These are phyloP conservation scores for Nannochloropsis granulata DNA, from an alignment of 108 stramenopile genomes.

Conservation along the genomic window DNA sequence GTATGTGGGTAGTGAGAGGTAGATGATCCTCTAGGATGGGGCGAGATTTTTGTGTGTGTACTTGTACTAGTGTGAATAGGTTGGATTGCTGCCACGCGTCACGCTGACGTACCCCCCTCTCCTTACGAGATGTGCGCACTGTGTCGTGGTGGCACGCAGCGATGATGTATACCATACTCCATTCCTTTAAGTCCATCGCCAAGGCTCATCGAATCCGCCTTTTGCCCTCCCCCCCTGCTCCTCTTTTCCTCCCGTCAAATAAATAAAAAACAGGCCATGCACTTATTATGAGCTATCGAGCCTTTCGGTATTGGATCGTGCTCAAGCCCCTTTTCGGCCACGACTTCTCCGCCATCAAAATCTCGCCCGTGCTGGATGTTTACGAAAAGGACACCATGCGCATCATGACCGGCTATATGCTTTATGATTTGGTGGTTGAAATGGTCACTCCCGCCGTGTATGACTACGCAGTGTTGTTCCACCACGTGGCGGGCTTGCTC, in stretches of 20 bases:
- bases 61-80: too few relatives aligned
- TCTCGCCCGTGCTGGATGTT: not conserved
- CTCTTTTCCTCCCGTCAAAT: too few relatives aligned
- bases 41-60: too few relatives aligned
- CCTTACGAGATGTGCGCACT: too few relatives aligned
- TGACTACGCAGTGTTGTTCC: not conserved
- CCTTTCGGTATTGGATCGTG: not conserved
- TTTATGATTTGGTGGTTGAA: not conserved
- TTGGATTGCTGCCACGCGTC: too few relatives aligned
- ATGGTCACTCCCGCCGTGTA: not conserved
- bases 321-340: not conserved
- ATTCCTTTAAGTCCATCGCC: too few relatives aligned
- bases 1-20: not conserved
- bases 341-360: not conserved
- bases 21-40: too few relatives aligned
- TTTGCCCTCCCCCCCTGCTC: too few relatives aligned
- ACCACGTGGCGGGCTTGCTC: not conserved
- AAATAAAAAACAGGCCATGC: not conserved
- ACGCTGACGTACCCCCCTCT: too few relatives aligned
- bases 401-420: not conserved
- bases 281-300: not conserved
- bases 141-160: too few relatives aligned
- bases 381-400: not conserved
- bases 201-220: too few relatives aligned
- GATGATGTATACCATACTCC: too few relatives aligned